These are phyloP conservation scores for Oehlia diaphana DNA, from an alignment of 192 early-diverging fungal genomes.

Conservation along the genomic window DNA sequence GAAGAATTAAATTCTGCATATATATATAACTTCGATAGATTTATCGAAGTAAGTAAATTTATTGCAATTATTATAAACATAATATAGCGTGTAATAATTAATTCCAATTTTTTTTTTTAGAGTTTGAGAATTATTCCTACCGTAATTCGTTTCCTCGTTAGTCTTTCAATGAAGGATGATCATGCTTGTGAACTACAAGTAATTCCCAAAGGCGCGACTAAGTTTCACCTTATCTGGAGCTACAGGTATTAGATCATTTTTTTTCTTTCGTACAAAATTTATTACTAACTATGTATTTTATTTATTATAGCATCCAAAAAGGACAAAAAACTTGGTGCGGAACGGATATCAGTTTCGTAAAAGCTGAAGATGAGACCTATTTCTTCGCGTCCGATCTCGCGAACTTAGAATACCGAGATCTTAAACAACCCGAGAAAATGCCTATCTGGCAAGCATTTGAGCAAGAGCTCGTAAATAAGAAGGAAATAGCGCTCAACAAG, in stretches of 20 bases:
- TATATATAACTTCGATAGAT: not conserved
- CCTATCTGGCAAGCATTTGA: not conserved
- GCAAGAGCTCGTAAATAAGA: not conserved
- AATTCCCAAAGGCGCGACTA: not conserved
- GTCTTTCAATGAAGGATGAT: not conserved
- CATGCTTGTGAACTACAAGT: not conserved
- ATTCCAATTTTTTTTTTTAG: not conserved
- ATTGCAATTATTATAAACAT: not conserved
- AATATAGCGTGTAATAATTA: not conserved
- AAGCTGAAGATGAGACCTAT: not conserved
- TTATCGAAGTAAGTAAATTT: not conserved
- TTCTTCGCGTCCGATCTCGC: not conserved
- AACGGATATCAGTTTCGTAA: not conserved
- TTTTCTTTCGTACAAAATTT: not conserved
- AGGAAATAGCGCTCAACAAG: not conserved
- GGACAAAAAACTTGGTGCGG: not conserved
- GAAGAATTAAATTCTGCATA: not conserved
- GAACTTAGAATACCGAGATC: not conserved
- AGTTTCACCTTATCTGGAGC: not conserved
- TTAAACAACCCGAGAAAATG: not conserved
- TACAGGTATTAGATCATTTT: not conserved
- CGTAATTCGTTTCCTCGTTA: not conserved
- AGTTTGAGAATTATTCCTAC: not conserved
- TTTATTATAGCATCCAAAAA: not conserved
- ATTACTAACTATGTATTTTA: not conserved